Percentiles rank a stretch among this genome's conserved stretches.
Conservation (phyloP, 2,329 filamentous ascomycete genomes). For the Alternaria burnsii region DNA sequence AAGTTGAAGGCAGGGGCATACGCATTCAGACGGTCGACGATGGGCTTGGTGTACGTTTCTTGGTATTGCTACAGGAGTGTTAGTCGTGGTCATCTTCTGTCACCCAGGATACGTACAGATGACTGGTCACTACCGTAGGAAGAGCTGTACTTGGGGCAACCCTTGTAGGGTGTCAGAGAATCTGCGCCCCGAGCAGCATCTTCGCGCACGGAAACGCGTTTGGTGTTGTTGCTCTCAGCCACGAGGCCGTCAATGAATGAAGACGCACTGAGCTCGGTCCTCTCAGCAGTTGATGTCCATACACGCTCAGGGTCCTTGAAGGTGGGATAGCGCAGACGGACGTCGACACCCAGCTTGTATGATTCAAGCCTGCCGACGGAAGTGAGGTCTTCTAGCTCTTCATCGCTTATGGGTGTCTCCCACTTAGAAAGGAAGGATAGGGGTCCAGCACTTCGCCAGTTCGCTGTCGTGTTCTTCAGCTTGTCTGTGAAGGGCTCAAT, state of each 20-base stretch:
- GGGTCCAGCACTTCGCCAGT: slow-evolving; percentile 65
- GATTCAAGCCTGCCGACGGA: slow-evolving; percentile 69
- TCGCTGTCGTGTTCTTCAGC: slow-evolving; percentile 65
- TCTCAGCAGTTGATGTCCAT: slow-evolving; percentile 70
- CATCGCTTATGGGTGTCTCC: slow-evolving; percentile 64
- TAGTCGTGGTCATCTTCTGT: not conserved
- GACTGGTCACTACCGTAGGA: slow-evolving; percentile 66
- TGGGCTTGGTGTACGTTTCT: slow-evolving; percentile 67
- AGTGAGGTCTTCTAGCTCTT: slow-evolving; percentile 68
- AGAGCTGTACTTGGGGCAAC: slow-evolving; percentile 69
- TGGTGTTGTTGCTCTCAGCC: slow-evolving; percentile 61
- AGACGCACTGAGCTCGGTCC: slow-evolving; percentile 66
- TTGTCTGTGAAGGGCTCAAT: slow-evolving; percentile 64
- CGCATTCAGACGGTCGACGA: slow-evolving; percentile 64
- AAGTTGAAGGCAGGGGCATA: slow-evolving; percentile 69
- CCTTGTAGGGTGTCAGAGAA: slow-evolving; percentile 70
- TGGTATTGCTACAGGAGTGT: slow-evolving; percentile 48
- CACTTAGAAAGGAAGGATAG: slow-evolving; percentile 66
- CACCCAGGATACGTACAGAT: slow-evolving; percentile 29
- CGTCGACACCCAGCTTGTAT: slow-evolving; percentile 65
- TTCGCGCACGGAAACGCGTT: slow-evolving; percentile 65
- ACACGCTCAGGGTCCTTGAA: slow-evolving; percentile 63
- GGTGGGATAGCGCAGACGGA: slow-evolving; percentile 66
- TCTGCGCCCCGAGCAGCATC: slow-evolving; percentile 66
- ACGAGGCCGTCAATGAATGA: slow-evolving; percentile 67